phyloP scores from a whole-genome alignment of 148 eudicot species.

The Chenopodium berlandieri region DNA sequence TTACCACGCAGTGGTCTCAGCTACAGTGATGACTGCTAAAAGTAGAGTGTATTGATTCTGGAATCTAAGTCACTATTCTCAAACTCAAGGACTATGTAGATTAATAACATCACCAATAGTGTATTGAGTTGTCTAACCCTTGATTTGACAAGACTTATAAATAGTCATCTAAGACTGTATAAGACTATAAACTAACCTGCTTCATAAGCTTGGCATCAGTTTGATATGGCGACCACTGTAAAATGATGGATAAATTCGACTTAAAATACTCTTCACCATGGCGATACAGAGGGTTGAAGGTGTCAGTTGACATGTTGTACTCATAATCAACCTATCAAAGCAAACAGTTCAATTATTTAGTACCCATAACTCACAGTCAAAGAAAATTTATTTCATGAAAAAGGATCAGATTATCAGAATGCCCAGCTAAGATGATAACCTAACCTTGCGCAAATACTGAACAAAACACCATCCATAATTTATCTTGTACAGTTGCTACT shows the following conservation, averaged over 20 bases:
- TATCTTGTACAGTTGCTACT: background rate
- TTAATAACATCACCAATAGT: background rate
- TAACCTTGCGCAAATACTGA: background rate
- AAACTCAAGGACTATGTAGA: background rate
- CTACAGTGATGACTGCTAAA: background rate
- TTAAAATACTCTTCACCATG: slow-evolving; percentile 39
- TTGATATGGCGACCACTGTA: slow-evolving; percentile 86
- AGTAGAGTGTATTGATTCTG: background rate
- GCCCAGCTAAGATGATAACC: background rate
- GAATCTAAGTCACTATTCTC: background rate
- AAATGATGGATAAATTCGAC: slow-evolving; percentile 55
- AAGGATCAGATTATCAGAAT: background rate
- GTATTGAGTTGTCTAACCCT: background rate
- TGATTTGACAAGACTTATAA: background rate
- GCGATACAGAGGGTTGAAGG: slow-evolving; percentile 39
- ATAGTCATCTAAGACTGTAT: background rate
- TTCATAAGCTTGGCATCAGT: slow-evolving; percentile 62
- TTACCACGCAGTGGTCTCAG: background rate
- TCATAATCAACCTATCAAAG: slow-evolving; percentile 73
- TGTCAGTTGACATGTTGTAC: slow-evolving; percentile 40
- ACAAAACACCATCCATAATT: background rate
- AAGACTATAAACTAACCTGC: slow-evolving; percentile 49
- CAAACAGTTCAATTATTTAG: slow-evolving; percentile 1
- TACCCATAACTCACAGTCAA: background rate
- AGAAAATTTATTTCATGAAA: background rate